A percentile compares a stretch with the other conserved stretches of the same genome.
phyloP scores from a whole-genome alignment of 1,284 basidiomycete genomes.

The Malassezia globosa region DNA sequence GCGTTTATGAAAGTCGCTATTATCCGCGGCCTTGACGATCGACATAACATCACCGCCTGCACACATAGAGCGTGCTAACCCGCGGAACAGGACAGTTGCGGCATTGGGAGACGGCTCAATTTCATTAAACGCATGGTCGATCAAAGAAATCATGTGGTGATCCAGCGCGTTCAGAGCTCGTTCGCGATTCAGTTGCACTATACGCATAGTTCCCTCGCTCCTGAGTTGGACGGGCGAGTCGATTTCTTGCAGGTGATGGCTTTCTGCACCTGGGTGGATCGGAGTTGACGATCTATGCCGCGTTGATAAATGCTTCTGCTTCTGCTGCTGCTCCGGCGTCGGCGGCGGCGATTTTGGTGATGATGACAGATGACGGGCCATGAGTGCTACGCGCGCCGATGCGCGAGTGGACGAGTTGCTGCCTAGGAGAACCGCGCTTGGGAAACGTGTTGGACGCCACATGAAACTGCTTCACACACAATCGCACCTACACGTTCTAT shows the following conservation, averaged over 20 bases:
- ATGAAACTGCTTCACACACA: no score
- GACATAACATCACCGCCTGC: slow-evolving; percentile 82
- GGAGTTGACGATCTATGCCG: no score
- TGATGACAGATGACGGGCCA: slow-evolving; percentile 1
- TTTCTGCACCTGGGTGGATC: background rate
- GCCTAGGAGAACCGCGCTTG: background rate
- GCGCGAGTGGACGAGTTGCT: background rate
- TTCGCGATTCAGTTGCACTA: slow-evolving; percentile 69
- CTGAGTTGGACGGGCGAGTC: slow-evolving; percentile 25
- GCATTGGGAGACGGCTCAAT: slow-evolving; percentile 19
- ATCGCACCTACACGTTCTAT: no score
- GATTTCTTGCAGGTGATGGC: slow-evolving; percentile 6
- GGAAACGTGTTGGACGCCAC: background rate
- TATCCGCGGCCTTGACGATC: slow-evolving; percentile 46
- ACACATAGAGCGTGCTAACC: slow-evolving; percentile 74
- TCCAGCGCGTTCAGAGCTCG: slow-evolving; percentile 77
- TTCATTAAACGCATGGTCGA: slow-evolving; percentile 60
- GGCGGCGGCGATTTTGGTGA: background rate
- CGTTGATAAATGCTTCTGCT: no score
- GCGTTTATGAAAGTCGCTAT: slow-evolving; percentile 35
- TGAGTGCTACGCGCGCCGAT: background rate
- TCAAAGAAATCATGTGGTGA: slow-evolving; percentile 64
- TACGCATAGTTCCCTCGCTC: slow-evolving; percentile 49
- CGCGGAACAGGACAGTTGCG: slow-evolving; percentile 35
- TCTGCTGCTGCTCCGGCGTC: no score